phyloP scores from a whole-genome alignment of 75 land plant species.

The Sequoia sempervirens region DNA sequence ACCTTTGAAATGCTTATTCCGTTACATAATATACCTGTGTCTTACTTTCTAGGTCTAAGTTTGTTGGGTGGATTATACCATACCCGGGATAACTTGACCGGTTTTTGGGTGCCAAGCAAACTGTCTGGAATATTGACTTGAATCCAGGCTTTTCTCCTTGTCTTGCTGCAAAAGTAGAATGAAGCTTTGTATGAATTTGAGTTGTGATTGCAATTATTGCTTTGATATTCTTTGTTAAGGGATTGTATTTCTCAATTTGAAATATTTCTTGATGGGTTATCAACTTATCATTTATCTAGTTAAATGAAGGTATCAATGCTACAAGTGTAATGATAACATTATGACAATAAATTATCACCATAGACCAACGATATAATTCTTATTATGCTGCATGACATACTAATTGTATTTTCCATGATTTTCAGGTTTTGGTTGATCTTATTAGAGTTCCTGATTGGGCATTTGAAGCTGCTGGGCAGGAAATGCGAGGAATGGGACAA shows the following conservation, averaged over 20 bases:
- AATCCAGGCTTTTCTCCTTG: no score
- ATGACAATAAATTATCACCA: neutral
- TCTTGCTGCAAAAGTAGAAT: neutral
- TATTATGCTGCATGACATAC: neutral
- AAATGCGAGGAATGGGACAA: constrained; percentile 73
- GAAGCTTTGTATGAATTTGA: neutral
- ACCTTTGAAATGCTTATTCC: no score
- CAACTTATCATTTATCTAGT: neutral
- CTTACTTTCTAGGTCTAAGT: neutral
- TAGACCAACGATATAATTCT: neutral
- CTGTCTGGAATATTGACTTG: no score
- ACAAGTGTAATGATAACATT: neutral
- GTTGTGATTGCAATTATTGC: neutral
- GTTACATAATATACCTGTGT: no score
- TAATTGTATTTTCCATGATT: neutral
- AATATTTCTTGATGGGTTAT: neutral
- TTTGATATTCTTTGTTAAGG: neutral
- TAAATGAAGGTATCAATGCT: neutral
- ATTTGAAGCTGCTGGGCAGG: constrained; percentile 78
- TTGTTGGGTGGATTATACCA: neutral
- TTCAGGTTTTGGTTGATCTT: constrained; percentile 89
- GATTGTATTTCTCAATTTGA: neutral
- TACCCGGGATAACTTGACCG: neutral
- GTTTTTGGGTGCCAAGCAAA: no score
- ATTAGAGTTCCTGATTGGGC: constrained; percentile 94